These are phyloP conservation scores for Leishmania major DNA, from an alignment of 208 protist genomes.

Conservation along the genomic window DNA sequence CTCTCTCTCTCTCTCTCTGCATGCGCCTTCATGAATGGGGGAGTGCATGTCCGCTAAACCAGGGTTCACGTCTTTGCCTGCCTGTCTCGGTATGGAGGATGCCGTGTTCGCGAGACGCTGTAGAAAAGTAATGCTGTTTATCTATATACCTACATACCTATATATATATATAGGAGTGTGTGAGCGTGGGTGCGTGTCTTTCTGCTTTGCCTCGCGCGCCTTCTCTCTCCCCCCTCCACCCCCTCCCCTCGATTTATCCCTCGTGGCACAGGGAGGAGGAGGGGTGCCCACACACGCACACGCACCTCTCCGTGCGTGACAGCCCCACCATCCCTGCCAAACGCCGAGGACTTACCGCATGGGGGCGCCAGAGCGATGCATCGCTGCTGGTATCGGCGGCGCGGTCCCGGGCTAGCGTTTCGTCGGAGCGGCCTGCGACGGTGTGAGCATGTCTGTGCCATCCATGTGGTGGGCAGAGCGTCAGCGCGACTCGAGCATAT, in stretches of 20 bases:
- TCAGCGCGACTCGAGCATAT: not conserved
- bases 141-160: not conserved
- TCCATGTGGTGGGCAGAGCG: not conserved
- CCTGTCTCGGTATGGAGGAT: conserved; percentile 5
- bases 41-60: not conserved
- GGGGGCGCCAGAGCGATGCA: not conserved
- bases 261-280: not conserved
- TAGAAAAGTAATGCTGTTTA: not conserved
- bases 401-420: not conserved
- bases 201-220: not conserved
- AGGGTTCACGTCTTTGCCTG: conserved; percentile 8
- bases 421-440: not conserved
- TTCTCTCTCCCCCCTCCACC: not conserved
- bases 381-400: not conserved
- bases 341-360: not conserved
- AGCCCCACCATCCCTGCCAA: not conserved
- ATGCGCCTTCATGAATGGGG: not conserved
- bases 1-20: not conserved
- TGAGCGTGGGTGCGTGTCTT: no score
- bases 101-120: not conserved
- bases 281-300: no score
- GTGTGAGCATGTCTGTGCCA: not conserved
- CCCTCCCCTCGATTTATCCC: not conserved
- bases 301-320: no score
- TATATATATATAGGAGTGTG: not conserved